Conservation (phyloP, 1,284 basidiomycete species). For the Trametes hirsuta region DNA sequence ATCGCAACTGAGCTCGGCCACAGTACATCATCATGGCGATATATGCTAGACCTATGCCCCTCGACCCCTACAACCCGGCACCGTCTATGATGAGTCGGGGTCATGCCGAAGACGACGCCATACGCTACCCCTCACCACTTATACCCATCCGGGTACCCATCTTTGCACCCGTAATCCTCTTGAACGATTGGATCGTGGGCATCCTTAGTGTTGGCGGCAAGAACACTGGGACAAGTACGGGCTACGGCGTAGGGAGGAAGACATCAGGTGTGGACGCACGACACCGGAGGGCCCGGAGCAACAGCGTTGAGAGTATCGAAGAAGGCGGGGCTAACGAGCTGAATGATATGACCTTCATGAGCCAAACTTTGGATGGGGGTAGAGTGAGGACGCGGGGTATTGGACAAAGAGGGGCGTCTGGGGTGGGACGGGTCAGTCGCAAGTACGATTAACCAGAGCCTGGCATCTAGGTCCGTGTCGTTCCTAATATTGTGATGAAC, state of each 20-base stretch:
- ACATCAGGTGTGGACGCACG: neutral
- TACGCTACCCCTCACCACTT: constrained; percentile 71
- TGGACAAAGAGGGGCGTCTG: neutral
- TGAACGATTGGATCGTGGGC: constrained; percentile 75
- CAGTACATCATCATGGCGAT: constrained; percentile 82
- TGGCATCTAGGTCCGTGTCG: too few species aligned
- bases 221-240: constrained; percentile 11
- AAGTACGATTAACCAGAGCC: constrained; percentile 27
- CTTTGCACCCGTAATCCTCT: constrained; percentile 69
- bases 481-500: too few species aligned
- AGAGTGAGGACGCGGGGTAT: constrained; percentile 19
- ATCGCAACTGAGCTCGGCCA: neutral
- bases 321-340: constrained; percentile 46
- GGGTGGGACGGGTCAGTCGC: constrained; percentile 17
- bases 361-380: constrained; percentile 9
- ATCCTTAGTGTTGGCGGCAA: constrained; percentile 55
- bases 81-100: constrained; percentile 28
- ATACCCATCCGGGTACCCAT: constrained; percentile 78
- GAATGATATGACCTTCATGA: constrained; percentile 24
- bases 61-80: constrained; percentile 71
- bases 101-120: constrained; percentile 39
- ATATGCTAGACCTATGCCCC: constrained; percentile 65
- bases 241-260: neutral
- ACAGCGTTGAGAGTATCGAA: constrained; percentile 54
- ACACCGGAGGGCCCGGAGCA: constrained; percentile 37